Percentiles rank a stretch among this genome's conserved stretches.
Conservation (phyloP, 768 basidiomycete species). For the Cystobasidium tubakii region DNA sequence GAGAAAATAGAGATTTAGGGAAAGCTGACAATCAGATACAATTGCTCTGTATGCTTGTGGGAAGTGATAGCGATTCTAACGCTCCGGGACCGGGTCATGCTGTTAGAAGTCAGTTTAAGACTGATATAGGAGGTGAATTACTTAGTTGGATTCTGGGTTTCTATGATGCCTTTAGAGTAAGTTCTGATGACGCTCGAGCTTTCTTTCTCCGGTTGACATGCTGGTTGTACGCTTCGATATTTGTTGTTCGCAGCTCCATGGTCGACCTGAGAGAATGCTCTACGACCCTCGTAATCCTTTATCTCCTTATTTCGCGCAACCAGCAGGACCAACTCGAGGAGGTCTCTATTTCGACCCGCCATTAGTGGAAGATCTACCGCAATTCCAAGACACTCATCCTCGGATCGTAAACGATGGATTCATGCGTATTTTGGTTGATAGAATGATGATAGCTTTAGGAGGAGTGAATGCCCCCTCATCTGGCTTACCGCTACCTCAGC, state of each 20-base stretch:
- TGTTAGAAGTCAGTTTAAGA: not conserved
- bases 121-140: conserved; percentile 37
- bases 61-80: conserved; percentile 10
- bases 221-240: too few relatives aligned
- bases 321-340: conserved; percentile 28
- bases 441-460: not conserved
- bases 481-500: not conserved
- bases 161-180: conserved; percentile 44
- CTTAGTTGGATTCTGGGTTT: conserved; percentile 45
- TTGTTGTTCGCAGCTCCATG: conserved; percentile 74
- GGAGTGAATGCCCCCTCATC: not conserved
- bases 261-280: conserved; percentile 73
- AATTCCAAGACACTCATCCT: conserved; percentile 17
- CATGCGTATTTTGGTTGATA: conserved; percentile 7
- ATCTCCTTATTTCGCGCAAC: conserved; percentile 81
- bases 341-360: conserved; percentile 29
- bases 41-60: conserved; percentile 24
- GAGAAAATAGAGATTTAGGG: conserved; percentile 31
- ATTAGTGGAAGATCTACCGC: conserved; percentile 24
- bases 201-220: too few relatives aligned
- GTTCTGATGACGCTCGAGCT: not conserved
- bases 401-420: conserved; percentile 5
- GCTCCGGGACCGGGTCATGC: conserved; percentile 19
- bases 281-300: conserved; percentile 79
- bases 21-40: conserved; percentile 3